Conservation (phyloP, 371 early-diverging fungal genomes). For the Dichotomocladium elegans region DNA sequence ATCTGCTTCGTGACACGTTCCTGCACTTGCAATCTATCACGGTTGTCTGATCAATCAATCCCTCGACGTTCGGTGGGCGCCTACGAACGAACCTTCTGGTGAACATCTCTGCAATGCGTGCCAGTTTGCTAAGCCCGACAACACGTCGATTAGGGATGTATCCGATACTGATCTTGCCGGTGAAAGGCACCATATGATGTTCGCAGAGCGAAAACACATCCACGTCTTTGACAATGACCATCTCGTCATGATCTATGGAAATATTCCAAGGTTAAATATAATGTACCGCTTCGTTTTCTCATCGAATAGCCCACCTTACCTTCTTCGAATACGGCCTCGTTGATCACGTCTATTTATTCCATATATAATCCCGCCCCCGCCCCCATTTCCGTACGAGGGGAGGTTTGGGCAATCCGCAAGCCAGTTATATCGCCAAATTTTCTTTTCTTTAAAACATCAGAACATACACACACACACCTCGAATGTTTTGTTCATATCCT, state of each 20-base stretch:
- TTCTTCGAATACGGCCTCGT: constrained; percentile 95
- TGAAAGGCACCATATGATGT: constrained; percentile 98
- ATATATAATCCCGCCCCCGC: no score
- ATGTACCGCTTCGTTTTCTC: no score
- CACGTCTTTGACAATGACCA: constrained; percentile 96
- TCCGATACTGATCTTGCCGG: constrained; percentile 93
- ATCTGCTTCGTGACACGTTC: constrained; percentile 98
- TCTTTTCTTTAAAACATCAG: no score
- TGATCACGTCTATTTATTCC: constrained; percentile 82
- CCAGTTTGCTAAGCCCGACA: constrained; percentile 94
- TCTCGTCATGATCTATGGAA: constrained; percentile 94
- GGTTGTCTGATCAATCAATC: no score
- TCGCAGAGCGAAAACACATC: constrained; percentile 96
- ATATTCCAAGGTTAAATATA: no score
- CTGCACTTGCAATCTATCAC: constrained; percentile 88
- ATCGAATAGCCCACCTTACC: constrained; percentile 48
- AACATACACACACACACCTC: no score
- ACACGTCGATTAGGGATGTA: constrained; percentile 96
- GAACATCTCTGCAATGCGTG: constrained; percentile 97
- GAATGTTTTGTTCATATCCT: constrained; percentile 89
- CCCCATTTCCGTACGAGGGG: background rate
- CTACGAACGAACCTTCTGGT: constrained; percentile 50
- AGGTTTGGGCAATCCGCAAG: background rate
- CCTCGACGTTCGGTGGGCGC: background rate
- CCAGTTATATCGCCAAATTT: background rate